Conservation (phyloP, 768 basidiomycete genomes). For the Boletus subparvulus region DNA sequence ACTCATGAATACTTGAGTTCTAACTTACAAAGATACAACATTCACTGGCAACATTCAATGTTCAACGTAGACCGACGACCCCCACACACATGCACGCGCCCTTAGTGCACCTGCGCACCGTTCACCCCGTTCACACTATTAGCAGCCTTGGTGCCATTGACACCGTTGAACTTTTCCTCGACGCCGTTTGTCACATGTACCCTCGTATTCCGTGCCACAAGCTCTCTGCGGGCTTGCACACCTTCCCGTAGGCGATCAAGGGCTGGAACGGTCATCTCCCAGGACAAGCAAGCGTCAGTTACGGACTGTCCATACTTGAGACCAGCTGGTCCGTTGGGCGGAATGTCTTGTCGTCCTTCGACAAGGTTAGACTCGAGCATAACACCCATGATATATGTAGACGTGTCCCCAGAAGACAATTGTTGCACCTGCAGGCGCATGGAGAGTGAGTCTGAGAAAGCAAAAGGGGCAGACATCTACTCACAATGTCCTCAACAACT, state of each 20-base stretch:
- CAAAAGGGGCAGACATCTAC: conserved; percentile 21
- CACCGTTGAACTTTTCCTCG: conserved; percentile 14
- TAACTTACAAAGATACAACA: not conserved
- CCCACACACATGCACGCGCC: not conserved
- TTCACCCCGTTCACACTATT: conserved; percentile 23
- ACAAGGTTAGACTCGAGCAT: conserved; percentile 95
- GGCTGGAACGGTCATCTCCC: conserved; percentile 80
- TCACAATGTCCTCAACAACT: conserved; percentile 87
- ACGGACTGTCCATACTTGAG: conserved; percentile 85
- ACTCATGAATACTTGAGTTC: not conserved
- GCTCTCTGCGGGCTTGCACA: conserved; percentile 70
- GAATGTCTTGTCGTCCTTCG: conserved; percentile 86
- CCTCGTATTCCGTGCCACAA: conserved; percentile 37
- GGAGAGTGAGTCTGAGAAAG: conserved; percentile 13
- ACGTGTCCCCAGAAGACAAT: conserved; percentile 69
- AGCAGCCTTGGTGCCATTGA: conserved; percentile 7
- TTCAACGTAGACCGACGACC: not conserved
- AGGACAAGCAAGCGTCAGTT: conserved; percentile 88
- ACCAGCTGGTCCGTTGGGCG: conserved; percentile 64
- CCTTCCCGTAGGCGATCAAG: conserved; percentile 87
- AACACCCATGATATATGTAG: conserved; percentile 78
- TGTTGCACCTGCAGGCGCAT: conserved; percentile 57
- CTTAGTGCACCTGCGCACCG: conserved; percentile 11
- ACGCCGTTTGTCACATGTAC: conserved; percentile 8
- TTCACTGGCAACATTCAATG: no score